phyloP scores from a whole-genome alignment of 129 eudicot genomes.

The Ambrosia artemisiifolia region DNA sequence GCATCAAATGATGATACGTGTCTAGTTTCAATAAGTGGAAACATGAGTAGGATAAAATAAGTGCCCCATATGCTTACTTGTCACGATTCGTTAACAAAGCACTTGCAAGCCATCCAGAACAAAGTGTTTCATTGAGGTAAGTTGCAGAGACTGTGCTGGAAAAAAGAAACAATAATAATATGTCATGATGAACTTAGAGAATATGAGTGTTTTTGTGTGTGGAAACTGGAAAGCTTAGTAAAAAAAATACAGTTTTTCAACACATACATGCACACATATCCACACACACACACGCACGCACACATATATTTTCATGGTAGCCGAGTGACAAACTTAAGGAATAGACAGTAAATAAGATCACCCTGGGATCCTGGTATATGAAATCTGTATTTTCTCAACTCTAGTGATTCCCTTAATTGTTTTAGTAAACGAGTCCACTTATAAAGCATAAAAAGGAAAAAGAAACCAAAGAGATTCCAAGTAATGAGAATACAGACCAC shows the following conservation, averaged over 20 bases:
- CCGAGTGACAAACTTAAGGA: neutral
- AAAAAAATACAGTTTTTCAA: neutral
- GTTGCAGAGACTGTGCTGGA: slow-evolving; percentile 93
- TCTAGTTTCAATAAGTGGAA: neutral
- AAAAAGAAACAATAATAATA: slow-evolving; percentile 32
- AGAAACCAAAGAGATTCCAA: neutral
- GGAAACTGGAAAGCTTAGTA: slow-evolving; percentile 5
- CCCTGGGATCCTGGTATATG: neutral
- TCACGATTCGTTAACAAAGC: slow-evolving; percentile 58
- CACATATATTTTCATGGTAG: neutral
- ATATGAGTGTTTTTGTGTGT: neutral
- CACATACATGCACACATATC: neutral
- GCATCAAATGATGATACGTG: neutral
- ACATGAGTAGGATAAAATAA: neutral
- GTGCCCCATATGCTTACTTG: slow-evolving; percentile 41
- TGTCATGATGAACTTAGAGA: neutral
- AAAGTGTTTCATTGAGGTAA: slow-evolving; percentile 73
- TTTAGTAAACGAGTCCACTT: neutral
- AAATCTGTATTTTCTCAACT: neutral
- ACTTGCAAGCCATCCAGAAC: slow-evolving; percentile 89
- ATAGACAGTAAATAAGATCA: neutral
- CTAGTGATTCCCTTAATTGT: neutral
- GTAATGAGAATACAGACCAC: neutral
- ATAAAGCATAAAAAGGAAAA: neutral
- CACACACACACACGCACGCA: neutral